These are phyloP conservation scores for Phytopythium cucurbitacearum DNA, from an alignment of 352 stramenopile species.

Conservation along the genomic window DNA sequence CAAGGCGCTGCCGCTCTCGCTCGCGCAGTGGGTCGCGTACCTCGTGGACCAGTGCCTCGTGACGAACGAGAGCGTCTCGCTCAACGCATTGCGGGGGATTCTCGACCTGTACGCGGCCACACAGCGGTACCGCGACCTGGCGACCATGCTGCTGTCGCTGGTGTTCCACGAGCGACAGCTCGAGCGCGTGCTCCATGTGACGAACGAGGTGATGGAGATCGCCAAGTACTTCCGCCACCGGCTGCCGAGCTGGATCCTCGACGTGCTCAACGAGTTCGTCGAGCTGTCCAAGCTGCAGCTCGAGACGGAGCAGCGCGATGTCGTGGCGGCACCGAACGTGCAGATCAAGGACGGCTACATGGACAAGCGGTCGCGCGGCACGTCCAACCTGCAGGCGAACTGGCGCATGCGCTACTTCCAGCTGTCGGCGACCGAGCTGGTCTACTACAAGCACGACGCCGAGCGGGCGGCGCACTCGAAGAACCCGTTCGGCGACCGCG, in stretches of 20 bases:
- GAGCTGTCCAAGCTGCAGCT: conserved; percentile 48
- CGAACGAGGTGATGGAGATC: conserved; percentile 48
- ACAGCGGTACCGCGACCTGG: conserved; percentile 42
- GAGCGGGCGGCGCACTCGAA: conserved; percentile 37
- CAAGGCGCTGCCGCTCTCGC: conserved; percentile 20
- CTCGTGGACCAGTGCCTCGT: conserved; percentile 49
- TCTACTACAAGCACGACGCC: conserved; percentile 65
- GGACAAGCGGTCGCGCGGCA: conserved; percentile 55
- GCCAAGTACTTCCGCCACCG: conserved; percentile 41
- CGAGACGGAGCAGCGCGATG: conserved; percentile 46
- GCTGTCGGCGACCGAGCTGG: conserved; percentile 37
- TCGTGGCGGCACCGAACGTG: conserved; percentile 30
- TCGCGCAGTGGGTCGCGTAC: conserved; percentile 73
- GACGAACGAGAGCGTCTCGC: conserved; percentile 40
- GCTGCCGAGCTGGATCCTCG: conserved; percentile 48
- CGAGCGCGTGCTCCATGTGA: conserved; percentile 25
- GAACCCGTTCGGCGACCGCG: conserved; percentile 60
- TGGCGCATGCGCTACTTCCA: conserved; percentile 67
- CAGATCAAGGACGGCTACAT: conserved; percentile 30
- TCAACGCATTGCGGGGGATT: conserved; percentile 33
- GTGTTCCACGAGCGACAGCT: conserved; percentile 39
- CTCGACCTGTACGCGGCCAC: conserved; percentile 48
- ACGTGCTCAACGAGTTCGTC: conserved; percentile 55
- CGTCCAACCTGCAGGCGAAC: conserved; percentile 57
- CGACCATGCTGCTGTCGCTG: conserved; percentile 49